Base-by-base conservation (phyloP, 1,284 basidiomycete species). In the Ustilago xerochloae region DNA sequence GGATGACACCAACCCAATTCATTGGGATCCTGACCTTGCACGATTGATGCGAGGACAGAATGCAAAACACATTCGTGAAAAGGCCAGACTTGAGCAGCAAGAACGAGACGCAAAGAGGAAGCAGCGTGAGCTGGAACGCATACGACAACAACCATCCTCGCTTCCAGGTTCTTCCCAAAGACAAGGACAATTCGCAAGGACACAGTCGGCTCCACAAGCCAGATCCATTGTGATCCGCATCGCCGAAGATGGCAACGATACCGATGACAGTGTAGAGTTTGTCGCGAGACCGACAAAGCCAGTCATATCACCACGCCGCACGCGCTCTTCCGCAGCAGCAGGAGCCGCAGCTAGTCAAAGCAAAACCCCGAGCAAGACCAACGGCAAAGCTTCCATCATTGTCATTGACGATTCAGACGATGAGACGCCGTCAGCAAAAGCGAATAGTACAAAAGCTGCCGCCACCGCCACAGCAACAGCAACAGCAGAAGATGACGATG, bases 1-100 rank as follows among this genome's bases (percentile, higher is more conserved):
- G 7, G 47, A 46, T 3, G 51, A 35, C 9, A 45, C 41, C 10
- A 60, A 49, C 0, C 22, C 59, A 18, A 53, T 80, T n/a, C 61
- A 71, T 16, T 68, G 75, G 55, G 71, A 75, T 54, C 71, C 78
- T 4, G 78, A 73, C 22, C 62, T 80, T 0, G 78, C 78, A 12
- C 62, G 63, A 6, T 61, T 69, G 35, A 73, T 77, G 56, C 56
- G 61, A 6, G 78, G 78, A 4, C 55, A 56, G 13, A 66, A 80
- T 18, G 69, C 71, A 13, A 63, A 70, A 22, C 53, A 69, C 16
- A 48, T 78, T n/a, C 70, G 77, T 9, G 74, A 72, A 36, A 53
- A 63, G 26, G 78, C 78, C 18, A 63, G 63, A n/a, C 58, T 50
- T 2, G 58, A 66, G 22, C 69, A 77, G 30, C 57, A 54, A 18